These are phyloP conservation scores for Zalaria sp. DNA, from an alignment of 2,329 filamentous ascomycete species.

Conservation along the genomic window DNA sequence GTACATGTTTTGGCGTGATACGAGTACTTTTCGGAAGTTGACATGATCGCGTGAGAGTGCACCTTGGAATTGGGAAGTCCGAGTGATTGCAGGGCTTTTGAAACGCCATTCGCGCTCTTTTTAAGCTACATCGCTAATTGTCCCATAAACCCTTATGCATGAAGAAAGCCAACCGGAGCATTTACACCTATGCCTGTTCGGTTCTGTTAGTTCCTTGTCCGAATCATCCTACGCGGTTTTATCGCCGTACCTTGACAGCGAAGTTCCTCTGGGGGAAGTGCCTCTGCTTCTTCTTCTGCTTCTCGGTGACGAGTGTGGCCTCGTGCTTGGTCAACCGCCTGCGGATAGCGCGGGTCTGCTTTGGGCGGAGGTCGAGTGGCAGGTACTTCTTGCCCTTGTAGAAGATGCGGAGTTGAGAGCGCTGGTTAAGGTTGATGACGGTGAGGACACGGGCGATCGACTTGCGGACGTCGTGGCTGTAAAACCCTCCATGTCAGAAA, in stretches of 20 bases:
- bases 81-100: not conserved
- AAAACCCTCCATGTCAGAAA: slow-evolving; percentile 7
- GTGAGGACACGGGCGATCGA: slow-evolving; percentile 97
- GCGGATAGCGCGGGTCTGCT: slow-evolving; percentile 96
- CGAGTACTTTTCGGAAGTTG: no score
- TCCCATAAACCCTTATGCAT: not conserved
- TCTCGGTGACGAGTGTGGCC: slow-evolving; percentile 69
- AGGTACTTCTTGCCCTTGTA: slow-evolving; percentile 99
- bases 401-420: slow-evolving; percentile 93
- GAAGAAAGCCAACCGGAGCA: not conserved
- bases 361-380: slow-evolving; percentile 93
- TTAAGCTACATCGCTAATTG: slow-evolving; percentile 1
- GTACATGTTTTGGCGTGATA: no score
- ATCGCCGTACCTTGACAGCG: slow-evolving; percentile 73
- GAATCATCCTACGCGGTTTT: no score
- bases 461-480: slow-evolving; percentile 96
- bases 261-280: slow-evolving; percentile 99
- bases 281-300: slow-evolving; percentile 87
- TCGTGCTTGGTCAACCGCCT: slow-evolving; percentile 89
- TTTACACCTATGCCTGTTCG: slow-evolving; percentile 1
- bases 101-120: not conserved
- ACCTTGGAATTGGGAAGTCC: no score
- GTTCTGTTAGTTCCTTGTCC: not conserved
- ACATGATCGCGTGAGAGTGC: no score
- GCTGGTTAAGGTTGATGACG: slow-evolving; percentile 99